These are phyloP conservation scores for Populus davidiana DNA, from an alignment of 345 rosid species.

Conservation along the genomic window DNA sequence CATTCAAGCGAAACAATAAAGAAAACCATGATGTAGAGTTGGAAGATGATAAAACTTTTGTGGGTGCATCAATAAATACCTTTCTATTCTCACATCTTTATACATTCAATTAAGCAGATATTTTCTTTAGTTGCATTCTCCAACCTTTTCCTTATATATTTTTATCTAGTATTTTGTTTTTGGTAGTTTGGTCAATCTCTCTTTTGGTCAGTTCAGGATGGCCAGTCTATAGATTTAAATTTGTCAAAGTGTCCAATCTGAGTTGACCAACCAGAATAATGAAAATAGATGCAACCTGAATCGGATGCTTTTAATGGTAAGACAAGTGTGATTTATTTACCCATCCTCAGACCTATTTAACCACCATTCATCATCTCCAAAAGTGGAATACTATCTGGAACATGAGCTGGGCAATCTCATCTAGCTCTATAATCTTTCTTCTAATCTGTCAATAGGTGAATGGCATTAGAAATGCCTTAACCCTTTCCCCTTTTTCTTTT, in stretches of 20 bases:
- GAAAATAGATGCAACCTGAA: not conserved
- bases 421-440: not conserved
- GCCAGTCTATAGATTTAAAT: not conserved
- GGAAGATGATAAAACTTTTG: conserved; percentile 42
- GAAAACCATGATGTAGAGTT: conserved; percentile 33
- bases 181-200: not conserved
- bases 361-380: not conserved
- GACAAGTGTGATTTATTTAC: not conserved
- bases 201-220: not conserved
- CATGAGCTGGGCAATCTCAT: not conserved
- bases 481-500: not conserved
- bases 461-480: not conserved
- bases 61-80: conserved; percentile 33
- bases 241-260: not conserved
- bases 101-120: not conserved
- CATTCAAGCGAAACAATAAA: conserved; percentile 50
- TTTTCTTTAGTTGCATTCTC: conserved; percentile 2
- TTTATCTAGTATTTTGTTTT: not conserved
- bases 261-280: not conserved
- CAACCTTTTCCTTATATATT: not conserved
- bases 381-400: not conserved
- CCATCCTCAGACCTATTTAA: not conserved
- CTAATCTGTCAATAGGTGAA: not conserved
- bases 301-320: not conserved
- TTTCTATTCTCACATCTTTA: not conserved